These are phyloP conservation scores for Suillus americanus DNA, from an alignment of 768 basidiomycete species.

Conservation along the genomic window DNA sequence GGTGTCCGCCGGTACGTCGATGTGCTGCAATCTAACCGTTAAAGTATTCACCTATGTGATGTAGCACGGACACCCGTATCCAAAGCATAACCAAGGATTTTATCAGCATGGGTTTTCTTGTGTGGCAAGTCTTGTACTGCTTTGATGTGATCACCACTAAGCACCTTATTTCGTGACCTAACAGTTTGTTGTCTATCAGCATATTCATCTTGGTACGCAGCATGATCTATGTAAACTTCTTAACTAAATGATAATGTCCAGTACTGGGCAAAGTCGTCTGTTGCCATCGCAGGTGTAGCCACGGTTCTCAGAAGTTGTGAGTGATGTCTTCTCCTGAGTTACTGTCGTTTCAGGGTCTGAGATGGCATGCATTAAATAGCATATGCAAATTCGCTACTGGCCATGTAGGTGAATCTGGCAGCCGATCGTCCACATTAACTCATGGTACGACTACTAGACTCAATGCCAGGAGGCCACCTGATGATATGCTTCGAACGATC, in stretches of 20 bases:
- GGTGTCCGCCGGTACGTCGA: not conserved
- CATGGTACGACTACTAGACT: not conserved
- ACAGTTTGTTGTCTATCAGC: not conserved
- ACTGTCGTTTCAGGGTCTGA: not conserved
- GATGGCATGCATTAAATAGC: not conserved
- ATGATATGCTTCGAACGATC: not conserved
- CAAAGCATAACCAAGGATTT: not conserved
- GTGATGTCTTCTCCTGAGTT: not conserved
- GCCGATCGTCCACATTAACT: too few relatives aligned
- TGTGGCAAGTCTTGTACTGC: not conserved
- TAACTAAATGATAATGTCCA: not conserved
- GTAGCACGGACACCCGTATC: conserved; percentile 5
- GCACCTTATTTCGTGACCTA: not conserved
- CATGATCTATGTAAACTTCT: not conserved
- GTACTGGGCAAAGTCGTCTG: not conserved
- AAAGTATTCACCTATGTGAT: not conserved
- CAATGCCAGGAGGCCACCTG: not conserved
- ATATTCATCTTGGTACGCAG: not conserved
- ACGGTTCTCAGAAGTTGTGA: conserved; percentile 3
- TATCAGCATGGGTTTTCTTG: not conserved
- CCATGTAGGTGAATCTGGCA: not conserved
- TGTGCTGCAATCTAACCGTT: not conserved
- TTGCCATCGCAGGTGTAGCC: not conserved
- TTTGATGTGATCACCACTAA: not conserved
- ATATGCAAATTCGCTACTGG: conserved; percentile 3